Percentiles rank a stretch among this genome's conserved stretches.
Conservation (phyloP, 768 basidiomycete species). For the Amanita rubescens region DNA sequence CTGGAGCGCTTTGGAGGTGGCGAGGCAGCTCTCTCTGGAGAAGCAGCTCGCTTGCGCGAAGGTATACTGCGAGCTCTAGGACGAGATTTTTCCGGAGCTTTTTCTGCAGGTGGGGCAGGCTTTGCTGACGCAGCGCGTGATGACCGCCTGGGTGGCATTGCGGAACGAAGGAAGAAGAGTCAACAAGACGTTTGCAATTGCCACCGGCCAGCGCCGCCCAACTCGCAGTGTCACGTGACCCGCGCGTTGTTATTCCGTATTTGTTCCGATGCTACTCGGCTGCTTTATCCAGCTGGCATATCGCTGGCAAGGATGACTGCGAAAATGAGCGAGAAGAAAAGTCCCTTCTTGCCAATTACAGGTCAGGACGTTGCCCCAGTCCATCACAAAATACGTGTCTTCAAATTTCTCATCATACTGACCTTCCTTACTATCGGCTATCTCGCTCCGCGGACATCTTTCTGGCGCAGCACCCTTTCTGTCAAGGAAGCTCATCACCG, state of each 20-base stretch:
- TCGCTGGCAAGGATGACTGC: neutral
- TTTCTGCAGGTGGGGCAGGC: constrained; percentile 26
- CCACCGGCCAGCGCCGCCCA: constrained; percentile 6
- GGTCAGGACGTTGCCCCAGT: neutral
- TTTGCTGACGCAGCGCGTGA: constrained; percentile 44
- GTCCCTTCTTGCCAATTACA: neutral
- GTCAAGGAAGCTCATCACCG: neutral
- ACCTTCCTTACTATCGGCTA: neutral
- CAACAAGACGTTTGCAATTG: constrained; percentile 1
- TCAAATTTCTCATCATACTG: neutral
- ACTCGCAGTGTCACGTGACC: constrained; percentile 26
- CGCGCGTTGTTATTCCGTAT: constrained; percentile 31
- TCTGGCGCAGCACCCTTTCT: neutral
- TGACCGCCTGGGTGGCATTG: constrained; percentile 44
- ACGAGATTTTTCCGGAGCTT: constrained; percentile 19
- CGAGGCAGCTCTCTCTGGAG: constrained; percentile 33
- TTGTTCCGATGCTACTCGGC: constrained; percentile 6
- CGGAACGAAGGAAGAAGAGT: constrained; percentile 3
- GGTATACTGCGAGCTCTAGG: constrained; percentile 26
- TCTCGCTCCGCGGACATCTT: neutral
- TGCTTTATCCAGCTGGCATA: neutral
- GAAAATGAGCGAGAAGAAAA: neutral
- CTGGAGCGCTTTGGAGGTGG: constrained; percentile 46
- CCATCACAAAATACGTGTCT: neutral
- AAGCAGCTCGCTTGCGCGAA: constrained; percentile 44